These are phyloP conservation scores for Arthroderma sp. DNA, from an alignment of 2,329 filamentous ascomycete species.

Conservation along the genomic window DNA sequence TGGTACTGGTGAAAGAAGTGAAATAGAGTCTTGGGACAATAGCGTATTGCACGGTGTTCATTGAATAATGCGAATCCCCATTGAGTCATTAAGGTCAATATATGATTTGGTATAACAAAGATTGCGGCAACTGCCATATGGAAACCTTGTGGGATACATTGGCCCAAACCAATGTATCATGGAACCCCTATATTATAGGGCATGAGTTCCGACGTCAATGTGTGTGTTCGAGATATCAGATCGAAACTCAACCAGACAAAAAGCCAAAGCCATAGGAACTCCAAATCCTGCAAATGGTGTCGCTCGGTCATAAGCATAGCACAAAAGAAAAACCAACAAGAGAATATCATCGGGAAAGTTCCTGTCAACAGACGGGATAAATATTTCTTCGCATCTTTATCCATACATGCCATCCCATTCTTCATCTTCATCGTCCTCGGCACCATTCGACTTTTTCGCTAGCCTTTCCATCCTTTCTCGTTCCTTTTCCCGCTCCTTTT, in stretches of 20 bases:
- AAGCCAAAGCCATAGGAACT: not conserved
- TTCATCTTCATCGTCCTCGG: constrained; percentile 27
- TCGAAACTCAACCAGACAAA: not conserved
- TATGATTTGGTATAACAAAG: too few relatives aligned
- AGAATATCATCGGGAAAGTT: not conserved
- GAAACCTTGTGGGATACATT: too few relatives aligned
- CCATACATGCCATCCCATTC: constrained; percentile 39
- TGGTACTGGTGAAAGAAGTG: too few relatives aligned
- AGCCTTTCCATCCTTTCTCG: constrained; percentile 40
- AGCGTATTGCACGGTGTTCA: too few relatives aligned
- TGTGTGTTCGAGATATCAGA: not conserved
- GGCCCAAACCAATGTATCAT: too few relatives aligned
- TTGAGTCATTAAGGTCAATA: too few relatives aligned
- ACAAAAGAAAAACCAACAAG: not conserved
- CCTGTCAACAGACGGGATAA: not conserved
- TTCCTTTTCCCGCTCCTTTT: constrained; percentile 39
- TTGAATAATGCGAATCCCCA: too few relatives aligned
- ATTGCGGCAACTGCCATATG: too few relatives aligned
- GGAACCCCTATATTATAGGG: too few relatives aligned
- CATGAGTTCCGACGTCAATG: too few relatives aligned
- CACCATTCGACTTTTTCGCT: constrained; percentile 31
- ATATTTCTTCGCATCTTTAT: constrained; percentile 4
- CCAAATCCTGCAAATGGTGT: not conserved
- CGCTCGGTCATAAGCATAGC: not conserved
- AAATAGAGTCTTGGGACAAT: too few relatives aligned